These are phyloP conservation scores for Colletotrichum cereale DNA, from an alignment of 2,329 filamentous ascomycete genomes.

Conservation along the genomic window DNA sequence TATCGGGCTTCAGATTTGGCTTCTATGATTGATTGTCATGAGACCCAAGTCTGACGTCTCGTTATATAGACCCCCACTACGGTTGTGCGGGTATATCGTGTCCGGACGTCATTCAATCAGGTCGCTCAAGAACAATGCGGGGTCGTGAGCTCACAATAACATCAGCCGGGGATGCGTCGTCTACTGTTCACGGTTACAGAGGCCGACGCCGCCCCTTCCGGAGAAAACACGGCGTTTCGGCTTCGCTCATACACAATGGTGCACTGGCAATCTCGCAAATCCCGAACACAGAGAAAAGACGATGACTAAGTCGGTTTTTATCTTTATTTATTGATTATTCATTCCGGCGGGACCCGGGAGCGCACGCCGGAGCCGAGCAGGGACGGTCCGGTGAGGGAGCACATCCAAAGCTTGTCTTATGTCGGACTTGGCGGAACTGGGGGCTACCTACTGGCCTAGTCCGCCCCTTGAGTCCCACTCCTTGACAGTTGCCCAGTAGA, in stretches of 20 bases:
- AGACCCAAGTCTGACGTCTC: background rate
- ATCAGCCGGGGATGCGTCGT: slow-evolving; percentile 16
- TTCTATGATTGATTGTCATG: background rate
- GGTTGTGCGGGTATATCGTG: slow-evolving; percentile 8
- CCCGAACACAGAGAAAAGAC: background rate
- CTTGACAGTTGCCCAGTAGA: background rate
- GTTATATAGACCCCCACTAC: background rate
- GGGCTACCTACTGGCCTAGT: slow-evolving; percentile 4
- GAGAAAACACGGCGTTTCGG: slow-evolving; percentile 40
- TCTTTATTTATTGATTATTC: background rate
- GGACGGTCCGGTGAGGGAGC: background rate
- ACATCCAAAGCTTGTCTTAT: slow-evolving; percentile 1
- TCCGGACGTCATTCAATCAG: slow-evolving; percentile 31
- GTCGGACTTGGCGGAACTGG: background rate
- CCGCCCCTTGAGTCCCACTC: background rate
- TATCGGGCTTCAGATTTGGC: background rate
- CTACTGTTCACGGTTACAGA: slow-evolving; percentile 23
- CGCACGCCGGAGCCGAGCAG: background rate
- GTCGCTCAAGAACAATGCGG: slow-evolving; percentile 23
- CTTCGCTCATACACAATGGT: slow-evolving; percentile 5
- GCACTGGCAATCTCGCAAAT: background rate
- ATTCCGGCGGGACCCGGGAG: background rate
- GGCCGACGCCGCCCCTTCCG: slow-evolving; percentile 22
- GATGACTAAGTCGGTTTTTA: slow-evolving; percentile 21
- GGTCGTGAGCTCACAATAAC: slow-evolving; percentile 34